phyloP scores from a whole-genome alignment of 176 grass and related monocot genomes.

The Stipa capillata region DNA sequence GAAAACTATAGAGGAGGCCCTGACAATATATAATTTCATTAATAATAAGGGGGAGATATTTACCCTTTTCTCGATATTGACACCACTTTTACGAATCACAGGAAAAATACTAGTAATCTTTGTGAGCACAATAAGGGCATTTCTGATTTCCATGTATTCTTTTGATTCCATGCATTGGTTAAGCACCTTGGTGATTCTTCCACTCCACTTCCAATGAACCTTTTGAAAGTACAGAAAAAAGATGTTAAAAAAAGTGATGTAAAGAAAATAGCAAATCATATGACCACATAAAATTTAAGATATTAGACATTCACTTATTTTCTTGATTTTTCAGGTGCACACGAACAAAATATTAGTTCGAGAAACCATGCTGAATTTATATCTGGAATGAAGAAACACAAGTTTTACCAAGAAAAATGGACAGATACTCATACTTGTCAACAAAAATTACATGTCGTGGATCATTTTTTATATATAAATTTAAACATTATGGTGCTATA shows the following conservation, averaged over 20 bases:
- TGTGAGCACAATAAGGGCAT: constrained; percentile 88
- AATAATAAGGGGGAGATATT: too few species aligned
- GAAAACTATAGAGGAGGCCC: too few species aligned
- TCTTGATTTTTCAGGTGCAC: neutral
- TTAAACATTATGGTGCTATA: neutral
- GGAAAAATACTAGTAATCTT: constrained; percentile 94
- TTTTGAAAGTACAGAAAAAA: constrained; percentile 37
- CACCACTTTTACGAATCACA: constrained; percentile 78
- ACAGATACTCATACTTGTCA: neutral
- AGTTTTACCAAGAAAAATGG: neutral
- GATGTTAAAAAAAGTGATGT: neutral
- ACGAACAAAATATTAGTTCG: neutral
- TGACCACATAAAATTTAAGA: neutral
- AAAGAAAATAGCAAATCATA: neutral
- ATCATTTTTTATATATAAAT: neutral
- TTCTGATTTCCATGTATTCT: constrained; percentile 99
- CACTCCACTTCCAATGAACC: constrained; percentile 94
- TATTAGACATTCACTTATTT: neutral
- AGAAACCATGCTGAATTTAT: neutral
- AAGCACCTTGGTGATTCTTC: constrained; percentile 80
- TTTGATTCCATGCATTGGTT: constrained; percentile 95
- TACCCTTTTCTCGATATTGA: constrained; percentile 91
- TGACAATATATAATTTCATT: too few species aligned
- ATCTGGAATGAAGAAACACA: neutral
- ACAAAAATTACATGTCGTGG: neutral